phyloP scores from a whole-genome alignment of 2,329 filamentous ascomycete genomes.

The Hypoxylon sp. region DNA sequence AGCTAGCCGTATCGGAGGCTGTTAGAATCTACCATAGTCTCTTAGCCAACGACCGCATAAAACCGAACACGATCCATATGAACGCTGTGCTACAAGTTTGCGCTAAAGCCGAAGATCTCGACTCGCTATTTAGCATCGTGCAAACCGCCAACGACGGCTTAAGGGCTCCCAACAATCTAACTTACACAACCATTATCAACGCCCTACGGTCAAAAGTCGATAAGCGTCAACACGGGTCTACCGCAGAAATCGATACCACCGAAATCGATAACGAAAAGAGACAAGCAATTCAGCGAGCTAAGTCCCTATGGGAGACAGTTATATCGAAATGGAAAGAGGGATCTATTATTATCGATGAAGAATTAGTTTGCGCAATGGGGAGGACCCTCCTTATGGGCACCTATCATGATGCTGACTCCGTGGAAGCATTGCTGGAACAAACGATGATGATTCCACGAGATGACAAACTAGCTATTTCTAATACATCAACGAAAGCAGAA shows the following conservation, averaged over 20 bases:
- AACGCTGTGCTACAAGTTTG: constrained; percentile 92
- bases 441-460: constrained; percentile 81
- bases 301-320: constrained; percentile 85
- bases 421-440: constrained; percentile 84
- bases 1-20: constrained; percentile 76
- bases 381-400: constrained; percentile 78
- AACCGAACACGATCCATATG: constrained; percentile 84
- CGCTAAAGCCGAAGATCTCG: constrained; percentile 79
- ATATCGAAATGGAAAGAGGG: constrained; percentile 81
- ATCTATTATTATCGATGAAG: constrained; percentile 80
- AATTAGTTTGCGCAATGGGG: constrained; percentile 85
- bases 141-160: constrained; percentile 77
- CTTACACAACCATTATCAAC: constrained; percentile 88
- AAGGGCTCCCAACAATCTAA: constrained; percentile 76
- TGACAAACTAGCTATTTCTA: constrained; percentile 54
- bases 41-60: constrained; percentile 72
- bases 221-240: constrained; percentile 50
- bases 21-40: constrained; percentile 84
- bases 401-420: constrained; percentile 75
- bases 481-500: not conserved
- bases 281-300: constrained; percentile 74
- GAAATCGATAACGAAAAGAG: constrained; percentile 54
- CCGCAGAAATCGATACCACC: constrained; percentile 52
- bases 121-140: constrained; percentile 83
- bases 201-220: constrained; percentile 72